These are phyloP conservation scores for Fusarium paranaense DNA, from an alignment of 2,329 filamentous ascomycete species.

Conservation along the genomic window DNA sequence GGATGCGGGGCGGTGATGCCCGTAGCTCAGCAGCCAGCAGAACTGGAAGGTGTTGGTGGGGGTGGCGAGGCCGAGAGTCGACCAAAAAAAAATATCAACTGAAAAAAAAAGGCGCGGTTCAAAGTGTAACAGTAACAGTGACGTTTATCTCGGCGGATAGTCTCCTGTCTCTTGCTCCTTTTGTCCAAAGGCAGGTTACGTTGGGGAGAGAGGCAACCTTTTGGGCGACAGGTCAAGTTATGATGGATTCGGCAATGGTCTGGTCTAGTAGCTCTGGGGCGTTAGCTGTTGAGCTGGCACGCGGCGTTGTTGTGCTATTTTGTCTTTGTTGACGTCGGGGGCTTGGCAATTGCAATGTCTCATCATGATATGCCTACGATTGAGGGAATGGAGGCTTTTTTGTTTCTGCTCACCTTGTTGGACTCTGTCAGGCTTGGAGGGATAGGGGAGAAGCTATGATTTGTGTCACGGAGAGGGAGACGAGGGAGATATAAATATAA, in stretches of 20 bases:
- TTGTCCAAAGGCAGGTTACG: not conserved
- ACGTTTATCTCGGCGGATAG: constrained; percentile 7
- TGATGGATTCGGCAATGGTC: not conserved
- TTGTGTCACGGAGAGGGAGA: constrained; percentile 12
- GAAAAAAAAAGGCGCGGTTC: constrained; percentile 12
- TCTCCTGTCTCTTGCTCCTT: not conserved
- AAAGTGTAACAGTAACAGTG: constrained; percentile 18
- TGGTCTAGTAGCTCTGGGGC: not conserved
- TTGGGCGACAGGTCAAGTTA: constrained; percentile 1
- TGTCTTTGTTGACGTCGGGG: constrained; percentile 14
- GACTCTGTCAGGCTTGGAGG: not conserved
- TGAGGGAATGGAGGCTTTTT: constrained; percentile 34
- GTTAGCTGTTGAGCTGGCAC: constrained; percentile 8
- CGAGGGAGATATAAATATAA: constrained; percentile 15
- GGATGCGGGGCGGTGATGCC: constrained; percentile 39
- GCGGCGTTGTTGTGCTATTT: not conserved
- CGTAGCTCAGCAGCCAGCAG: constrained; percentile 19
- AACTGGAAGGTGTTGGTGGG: constrained; percentile 28
- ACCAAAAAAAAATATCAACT: constrained; percentile 6
- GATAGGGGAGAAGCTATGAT: constrained; percentile 3
- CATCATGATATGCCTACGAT: constrained; percentile 17
- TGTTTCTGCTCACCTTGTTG: not conserved
- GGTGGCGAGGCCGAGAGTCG: constrained; percentile 32
- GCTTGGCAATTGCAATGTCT: constrained; percentile 26
- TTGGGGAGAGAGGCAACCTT: not conserved